Percentiles rank a stretch among this genome's conserved stretches.
Conservation (phyloP, 257 asterid genomes). For the Solanum ossicruentum region DNA sequence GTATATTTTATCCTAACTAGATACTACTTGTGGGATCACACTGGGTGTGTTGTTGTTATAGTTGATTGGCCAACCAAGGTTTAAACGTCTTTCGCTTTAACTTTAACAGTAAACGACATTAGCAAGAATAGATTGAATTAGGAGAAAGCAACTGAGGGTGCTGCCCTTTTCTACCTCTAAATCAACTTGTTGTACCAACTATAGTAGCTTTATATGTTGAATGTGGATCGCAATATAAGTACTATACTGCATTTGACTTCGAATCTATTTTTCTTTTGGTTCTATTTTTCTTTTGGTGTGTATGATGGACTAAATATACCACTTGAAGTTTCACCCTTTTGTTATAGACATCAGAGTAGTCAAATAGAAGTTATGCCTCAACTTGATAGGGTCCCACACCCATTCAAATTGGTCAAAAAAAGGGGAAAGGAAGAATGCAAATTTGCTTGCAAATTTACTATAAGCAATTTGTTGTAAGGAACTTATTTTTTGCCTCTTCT, state of each 20-base stretch:
- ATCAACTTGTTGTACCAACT: neutral
- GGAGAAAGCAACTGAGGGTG: neutral
- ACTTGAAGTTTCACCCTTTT: neutral
- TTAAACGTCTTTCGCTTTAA: neutral
- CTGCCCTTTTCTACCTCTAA: neutral
- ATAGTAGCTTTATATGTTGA: neutral
- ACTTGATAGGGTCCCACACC: too few species aligned
- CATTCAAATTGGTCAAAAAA: too few species aligned
- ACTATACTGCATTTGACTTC: neutral
- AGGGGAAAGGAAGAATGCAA: too few species aligned
- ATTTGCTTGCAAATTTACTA: too few species aligned
- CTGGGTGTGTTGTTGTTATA: too few species aligned
- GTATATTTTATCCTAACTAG: too few species aligned
- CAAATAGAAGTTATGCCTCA: neutral
- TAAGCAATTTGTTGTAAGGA: too few species aligned
- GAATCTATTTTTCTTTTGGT: too few species aligned
- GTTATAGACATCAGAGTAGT: neutral
- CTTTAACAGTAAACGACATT: neutral
- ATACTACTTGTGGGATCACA: too few species aligned
- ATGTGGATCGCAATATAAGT: neutral
- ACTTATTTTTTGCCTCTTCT: too few species aligned
- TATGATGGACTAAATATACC: neutral
- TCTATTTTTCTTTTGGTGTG: too few species aligned
- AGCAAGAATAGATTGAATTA: neutral
- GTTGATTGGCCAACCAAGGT: neutral